Percentiles rank a stretch among this genome's conserved stretches.
These are phyloP conservation scores for Silene latifolia DNA, from an alignment of 148 eudicot species.

Conservation along the genomic window DNA sequence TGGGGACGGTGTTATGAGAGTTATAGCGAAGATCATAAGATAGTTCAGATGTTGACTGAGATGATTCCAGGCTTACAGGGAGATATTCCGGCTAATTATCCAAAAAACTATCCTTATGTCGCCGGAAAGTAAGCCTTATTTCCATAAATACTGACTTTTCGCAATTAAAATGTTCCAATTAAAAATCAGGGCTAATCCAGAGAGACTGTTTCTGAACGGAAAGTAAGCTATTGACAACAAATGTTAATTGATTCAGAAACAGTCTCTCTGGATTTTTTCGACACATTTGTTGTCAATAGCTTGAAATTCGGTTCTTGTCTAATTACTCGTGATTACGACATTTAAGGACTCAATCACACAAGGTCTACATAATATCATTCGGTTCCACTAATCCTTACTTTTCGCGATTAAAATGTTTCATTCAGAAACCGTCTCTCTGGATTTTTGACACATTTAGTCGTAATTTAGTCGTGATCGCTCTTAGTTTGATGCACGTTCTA, in stretches of 20 bases:
- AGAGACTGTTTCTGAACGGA: too few species aligned
- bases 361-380: too few species aligned
- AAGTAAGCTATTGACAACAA: too few species aligned
- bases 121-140: slow-evolving; percentile 46
- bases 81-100: slow-evolving; percentile 52
- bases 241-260: slow-evolving; percentile 2
- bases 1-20: slow-evolving; percentile 95
- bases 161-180: not conserved
- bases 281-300: not conserved
- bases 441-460: too few species aligned
- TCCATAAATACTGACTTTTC: not conserved
- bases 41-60: slow-evolving; percentile 79
- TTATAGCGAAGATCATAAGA: slow-evolving; percentile 70
- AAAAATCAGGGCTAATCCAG: too few species aligned
- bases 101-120: slow-evolving; percentile 54
- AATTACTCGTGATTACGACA: not conserved
- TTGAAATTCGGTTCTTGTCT: too few species aligned
- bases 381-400: too few species aligned
- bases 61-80: slow-evolving; percentile 88
- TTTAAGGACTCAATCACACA: not conserved
- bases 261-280: not conserved
- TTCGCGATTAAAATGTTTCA: too few species aligned
- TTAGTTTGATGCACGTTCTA: slow-evolving; percentile 8
- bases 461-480: too few species aligned
- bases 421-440: too few species aligned